Conservation (phyloP, 2,329 filamentous ascomycete species). For the Xylaria sp. region DNA sequence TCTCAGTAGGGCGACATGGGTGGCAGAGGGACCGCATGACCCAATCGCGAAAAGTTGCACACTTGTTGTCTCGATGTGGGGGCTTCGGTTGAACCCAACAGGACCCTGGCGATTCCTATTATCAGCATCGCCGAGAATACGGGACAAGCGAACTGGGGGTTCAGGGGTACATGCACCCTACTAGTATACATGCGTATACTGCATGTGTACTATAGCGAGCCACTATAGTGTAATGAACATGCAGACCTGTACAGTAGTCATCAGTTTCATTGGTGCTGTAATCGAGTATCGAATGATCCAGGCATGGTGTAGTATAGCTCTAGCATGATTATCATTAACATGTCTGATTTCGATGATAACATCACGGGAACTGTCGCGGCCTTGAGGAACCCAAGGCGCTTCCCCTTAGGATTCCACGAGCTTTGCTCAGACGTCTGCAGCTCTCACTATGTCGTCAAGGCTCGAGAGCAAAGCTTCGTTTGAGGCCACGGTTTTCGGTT, state of each 20-base stretch:
- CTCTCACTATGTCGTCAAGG: neutral
- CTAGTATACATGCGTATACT: neutral
- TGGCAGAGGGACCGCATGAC: neutral
- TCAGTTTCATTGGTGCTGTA: neutral
- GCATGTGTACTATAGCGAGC: neutral
- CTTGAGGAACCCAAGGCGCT: neutral
- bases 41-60: conserved; percentile 8
- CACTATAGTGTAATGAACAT: neutral
- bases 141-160: neutral
- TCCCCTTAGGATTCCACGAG: neutral
- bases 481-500: conserved; percentile 1
- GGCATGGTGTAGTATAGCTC: neutral
- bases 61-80: neutral
- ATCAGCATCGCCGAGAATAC: neutral
- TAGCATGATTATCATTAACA: neutral
- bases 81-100: neutral
- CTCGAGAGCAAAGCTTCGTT: neutral
- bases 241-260: neutral
- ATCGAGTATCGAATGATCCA: neutral
- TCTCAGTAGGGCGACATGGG: neutral
- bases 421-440: neutral
- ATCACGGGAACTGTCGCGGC: neutral
- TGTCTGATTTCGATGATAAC: neutral
- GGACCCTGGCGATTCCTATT: neutral
- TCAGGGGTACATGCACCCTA: neutral